These are phyloP conservation scores for Colletotrichum ledebouriae DNA, from an alignment of 2,329 filamentous ascomycete genomes.

Conservation along the genomic window DNA sequence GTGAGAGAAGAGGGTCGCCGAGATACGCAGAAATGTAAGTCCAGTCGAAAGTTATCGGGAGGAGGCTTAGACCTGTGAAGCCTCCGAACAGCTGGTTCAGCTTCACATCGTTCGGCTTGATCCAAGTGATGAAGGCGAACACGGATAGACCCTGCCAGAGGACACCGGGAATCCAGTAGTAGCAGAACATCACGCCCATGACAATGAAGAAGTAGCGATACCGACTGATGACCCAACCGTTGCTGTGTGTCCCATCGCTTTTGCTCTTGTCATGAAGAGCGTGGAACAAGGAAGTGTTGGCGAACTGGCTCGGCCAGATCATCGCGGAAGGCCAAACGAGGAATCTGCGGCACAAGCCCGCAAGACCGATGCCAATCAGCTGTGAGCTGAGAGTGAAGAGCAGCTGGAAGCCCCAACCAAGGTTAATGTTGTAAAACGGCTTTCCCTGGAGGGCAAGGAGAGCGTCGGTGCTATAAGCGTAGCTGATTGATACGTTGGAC, in stretches of 20 bases:
- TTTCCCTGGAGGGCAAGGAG: conserved; percentile 56
- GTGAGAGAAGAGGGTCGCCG: conserved; percentile 48
- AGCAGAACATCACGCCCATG: conserved; percentile 57
- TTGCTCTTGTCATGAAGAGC: conserved; percentile 58
- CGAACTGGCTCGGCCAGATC: conserved; percentile 69
- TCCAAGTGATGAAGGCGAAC: conserved; percentile 71
- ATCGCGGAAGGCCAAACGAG: conserved; percentile 71
- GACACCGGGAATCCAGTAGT: conserved; percentile 68
- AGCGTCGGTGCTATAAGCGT: conserved; percentile 57
- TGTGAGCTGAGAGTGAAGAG: conserved; percentile 70
- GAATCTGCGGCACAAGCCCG: conserved; percentile 68
- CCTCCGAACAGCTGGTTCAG: conserved; percentile 74
- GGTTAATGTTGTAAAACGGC: conserved; percentile 60
- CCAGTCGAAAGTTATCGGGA: conserved; percentile 72
- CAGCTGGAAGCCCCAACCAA: conserved; percentile 69
- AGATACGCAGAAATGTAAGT: conserved; percentile 59
- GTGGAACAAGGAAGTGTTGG: conserved; percentile 62
- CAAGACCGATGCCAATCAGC: conserved; percentile 71
- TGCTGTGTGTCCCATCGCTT: conserved; percentile 54
- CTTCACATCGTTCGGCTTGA: conserved; percentile 69
- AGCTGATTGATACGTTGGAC: conserved; percentile 66
- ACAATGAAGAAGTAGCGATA: conserved; percentile 55
- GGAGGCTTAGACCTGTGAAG: conserved; percentile 69
- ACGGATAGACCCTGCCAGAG: conserved; percentile 63
- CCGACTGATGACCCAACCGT: conserved; percentile 58